These are phyloP conservation scores for Cyberlindnera samutprakarnensis DNA, from an alignment of 805 yeast genomes.

Conservation along the genomic window DNA sequence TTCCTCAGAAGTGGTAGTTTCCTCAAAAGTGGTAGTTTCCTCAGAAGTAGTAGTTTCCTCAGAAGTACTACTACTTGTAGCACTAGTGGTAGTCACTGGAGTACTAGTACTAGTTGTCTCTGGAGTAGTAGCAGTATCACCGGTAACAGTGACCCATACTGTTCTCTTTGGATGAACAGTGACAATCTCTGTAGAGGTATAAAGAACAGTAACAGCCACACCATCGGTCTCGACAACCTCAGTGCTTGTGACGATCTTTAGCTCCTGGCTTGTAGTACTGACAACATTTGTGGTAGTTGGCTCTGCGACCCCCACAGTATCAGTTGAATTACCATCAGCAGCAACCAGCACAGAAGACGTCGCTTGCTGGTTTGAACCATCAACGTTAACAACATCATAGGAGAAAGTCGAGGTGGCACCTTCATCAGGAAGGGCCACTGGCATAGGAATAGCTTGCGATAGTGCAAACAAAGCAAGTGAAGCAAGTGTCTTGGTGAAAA, in stretches of 20 bases:
- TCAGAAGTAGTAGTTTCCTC: constrained; percentile 7
- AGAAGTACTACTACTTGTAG: no score
- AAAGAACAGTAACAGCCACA: constrained; percentile 12
- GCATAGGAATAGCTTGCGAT: constrained; percentile 16
- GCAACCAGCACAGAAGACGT: constrained; percentile 16
- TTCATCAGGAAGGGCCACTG: constrained; percentile 10
- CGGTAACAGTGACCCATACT: constrained; percentile 21
- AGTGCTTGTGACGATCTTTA: constrained; percentile 11
- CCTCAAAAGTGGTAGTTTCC: constrained; percentile 9
- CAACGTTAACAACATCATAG: constrained; percentile 19
- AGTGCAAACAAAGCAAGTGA: constrained; percentile 16
- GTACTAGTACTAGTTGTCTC: constrained; percentile 5
- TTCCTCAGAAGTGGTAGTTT: not conserved
- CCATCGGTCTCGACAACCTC: constrained; percentile 5
- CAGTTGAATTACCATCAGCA: constrained; percentile 9
- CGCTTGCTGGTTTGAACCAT: constrained; percentile 20
- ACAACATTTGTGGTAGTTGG: constrained; percentile 16
- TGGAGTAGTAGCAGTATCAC: constrained; percentile 4
- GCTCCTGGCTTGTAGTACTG: constrained; percentile 1
- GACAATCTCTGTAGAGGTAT: constrained; percentile 16
- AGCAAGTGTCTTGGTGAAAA: constrained; percentile 17
- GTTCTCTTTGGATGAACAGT: constrained; percentile 19
- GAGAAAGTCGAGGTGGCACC: constrained; percentile 11
- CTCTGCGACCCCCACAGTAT: constrained; percentile 16
- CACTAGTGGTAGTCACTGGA: constrained; percentile 3